phyloP scores from a whole-genome alignment of 2,329 filamentous ascomycete species.

The Sporothrix variecibatus region DNA sequence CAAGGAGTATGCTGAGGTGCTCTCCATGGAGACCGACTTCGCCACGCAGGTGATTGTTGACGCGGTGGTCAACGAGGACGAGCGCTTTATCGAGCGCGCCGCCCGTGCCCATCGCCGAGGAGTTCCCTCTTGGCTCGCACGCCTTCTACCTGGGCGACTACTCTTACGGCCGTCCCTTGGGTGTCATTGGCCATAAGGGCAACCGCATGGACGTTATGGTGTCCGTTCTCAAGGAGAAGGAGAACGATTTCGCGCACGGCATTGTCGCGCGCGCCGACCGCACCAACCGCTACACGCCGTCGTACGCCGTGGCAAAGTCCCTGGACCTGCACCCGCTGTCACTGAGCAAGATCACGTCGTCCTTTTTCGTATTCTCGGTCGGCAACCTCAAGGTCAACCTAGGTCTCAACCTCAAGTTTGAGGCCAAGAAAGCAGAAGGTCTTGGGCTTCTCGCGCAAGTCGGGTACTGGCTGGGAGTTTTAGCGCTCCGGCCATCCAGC shows the following conservation, averaged over 20 bases:
- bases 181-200: slow-evolving; percentile 71
- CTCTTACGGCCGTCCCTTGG: slow-evolving; percentile 87
- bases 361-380: slow-evolving; percentile 77
- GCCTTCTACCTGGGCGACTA: slow-evolving; percentile 95
- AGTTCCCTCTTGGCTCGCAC: slow-evolving; percentile 79
- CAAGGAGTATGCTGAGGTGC: slow-evolving; percentile 88
- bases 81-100: slow-evolving; percentile 86
- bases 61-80: slow-evolving; percentile 84
- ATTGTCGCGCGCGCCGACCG: slow-evolving; percentile 72
- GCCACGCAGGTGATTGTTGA: slow-evolving; percentile 91
- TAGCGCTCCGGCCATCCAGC: slow-evolving; percentile 75
- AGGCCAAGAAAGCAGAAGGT: slow-evolving; percentile 96
- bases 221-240: slow-evolving; percentile 69
- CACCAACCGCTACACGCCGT: slow-evolving; percentile 76
- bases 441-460: slow-evolving; percentile 88
- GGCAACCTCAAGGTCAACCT: slow-evolving; percentile 78
- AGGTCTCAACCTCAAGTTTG: slow-evolving; percentile 95
- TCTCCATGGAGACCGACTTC: slow-evolving; percentile 84
- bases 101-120: slow-evolving; percentile 89
- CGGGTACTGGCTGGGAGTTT: slow-evolving; percentile 94
- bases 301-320: slow-evolving; percentile 82
- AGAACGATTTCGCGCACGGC: slow-evolving; percentile 76
- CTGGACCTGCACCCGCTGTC: slow-evolving; percentile 82
- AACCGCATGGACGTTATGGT: slow-evolving; percentile 77
- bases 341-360: slow-evolving; percentile 93